phyloP scores from a whole-genome alignment of 148 eudicot genomes.

The Agrostemma githago region DNA sequence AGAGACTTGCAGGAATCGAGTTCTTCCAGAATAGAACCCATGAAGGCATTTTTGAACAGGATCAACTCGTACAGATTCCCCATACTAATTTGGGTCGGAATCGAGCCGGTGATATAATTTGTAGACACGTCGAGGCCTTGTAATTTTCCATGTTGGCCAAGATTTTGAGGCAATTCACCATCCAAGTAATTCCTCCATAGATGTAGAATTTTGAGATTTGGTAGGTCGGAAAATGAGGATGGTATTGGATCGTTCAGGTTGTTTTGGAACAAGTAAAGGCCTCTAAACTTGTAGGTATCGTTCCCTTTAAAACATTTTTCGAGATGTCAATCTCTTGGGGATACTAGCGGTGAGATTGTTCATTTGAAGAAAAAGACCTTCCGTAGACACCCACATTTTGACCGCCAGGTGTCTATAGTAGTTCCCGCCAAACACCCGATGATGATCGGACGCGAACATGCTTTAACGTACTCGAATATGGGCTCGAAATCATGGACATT shows the following conservation, averaged over 20 bases:
- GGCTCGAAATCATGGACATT: too few relatives aligned
- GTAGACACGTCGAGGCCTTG: constrained; percentile 33
- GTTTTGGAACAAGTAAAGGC: constrained; percentile 35
- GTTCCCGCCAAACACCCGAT: too few relatives aligned
- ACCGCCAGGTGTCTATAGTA: too few relatives aligned
- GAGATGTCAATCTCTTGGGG: constrained; percentile 25
- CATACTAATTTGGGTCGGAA: constrained; percentile 59
- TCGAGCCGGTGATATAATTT: constrained; percentile 40
- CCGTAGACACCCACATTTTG: too few relatives aligned
- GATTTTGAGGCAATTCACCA: constrained; percentile 37
- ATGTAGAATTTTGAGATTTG: constrained; percentile 36
- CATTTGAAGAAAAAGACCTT: neutral
- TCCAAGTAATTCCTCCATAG: constrained; percentile 54
- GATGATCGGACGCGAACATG: too few relatives aligned
- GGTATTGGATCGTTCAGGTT: constrained; percentile 44
- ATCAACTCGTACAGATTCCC: constrained; percentile 30
- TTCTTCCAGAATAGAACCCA: constrained; percentile 45
- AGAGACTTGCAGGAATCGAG: constrained; percentile 43
- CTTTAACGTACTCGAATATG: too few relatives aligned
- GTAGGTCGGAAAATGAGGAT: constrained; percentile 37
- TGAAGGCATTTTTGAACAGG: constrained; percentile 38
- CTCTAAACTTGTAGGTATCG: constrained; percentile 41
- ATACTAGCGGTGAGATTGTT: constrained; percentile 30
- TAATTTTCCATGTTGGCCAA: constrained; percentile 44
- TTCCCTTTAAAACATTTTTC: constrained; percentile 19